phyloP scores from a whole-genome alignment of 345 rosid genomes.

The Melastoma malabathricum region DNA sequence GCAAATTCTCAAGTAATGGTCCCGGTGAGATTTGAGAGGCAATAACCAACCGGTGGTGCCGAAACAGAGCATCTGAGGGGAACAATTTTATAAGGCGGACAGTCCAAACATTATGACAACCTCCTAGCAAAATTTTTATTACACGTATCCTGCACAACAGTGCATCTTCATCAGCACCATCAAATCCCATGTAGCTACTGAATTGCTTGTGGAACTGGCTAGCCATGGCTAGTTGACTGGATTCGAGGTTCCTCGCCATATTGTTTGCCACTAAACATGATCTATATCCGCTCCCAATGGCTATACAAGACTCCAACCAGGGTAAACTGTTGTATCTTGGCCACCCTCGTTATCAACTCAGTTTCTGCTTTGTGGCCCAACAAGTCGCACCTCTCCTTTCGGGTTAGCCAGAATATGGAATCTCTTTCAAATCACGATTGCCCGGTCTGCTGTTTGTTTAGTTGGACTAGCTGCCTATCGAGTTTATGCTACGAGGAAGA shows the following conservation, averaged over 20 bases:
- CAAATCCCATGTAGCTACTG: too few relatives aligned
- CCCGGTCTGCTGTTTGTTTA: slow-evolving; percentile 82
- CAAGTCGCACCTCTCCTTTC: slow-evolving; percentile 2
- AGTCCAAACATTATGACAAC: too few relatives aligned
- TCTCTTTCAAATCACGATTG: slow-evolving; percentile 23
- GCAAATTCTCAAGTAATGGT: too few relatives aligned
- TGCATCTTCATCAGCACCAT: too few relatives aligned
- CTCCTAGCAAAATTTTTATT: too few relatives aligned
- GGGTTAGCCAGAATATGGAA: slow-evolving; percentile 96
- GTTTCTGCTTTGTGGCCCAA: too few relatives aligned
- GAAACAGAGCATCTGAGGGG: too few relatives aligned
- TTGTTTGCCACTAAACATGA: slow-evolving; percentile 95
- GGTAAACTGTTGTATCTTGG: slow-evolving; percentile 23
- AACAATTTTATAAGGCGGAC: too few relatives aligned
- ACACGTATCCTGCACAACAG: too few relatives aligned
- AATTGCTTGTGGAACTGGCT: slow-evolving; percentile 88
- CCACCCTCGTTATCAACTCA: too few relatives aligned
- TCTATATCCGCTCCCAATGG: slow-evolving; percentile 78
- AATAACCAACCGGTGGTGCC: too few relatives aligned
- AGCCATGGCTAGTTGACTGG: slow-evolving; percentile 80
- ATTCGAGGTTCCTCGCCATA: slow-evolving; percentile 87
- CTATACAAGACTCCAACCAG: slow-evolving; percentile 90
- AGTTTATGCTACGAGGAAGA: slow-evolving; percentile 72
- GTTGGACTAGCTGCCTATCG: slow-evolving; percentile 94
- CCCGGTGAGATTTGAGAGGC: too few relatives aligned